Percentiles rank a stretch among this genome's conserved stretches.
Conservation (phyloP, 2,329 filamentous ascomycete genomes). For the Colletotrichum lentis region DNA sequence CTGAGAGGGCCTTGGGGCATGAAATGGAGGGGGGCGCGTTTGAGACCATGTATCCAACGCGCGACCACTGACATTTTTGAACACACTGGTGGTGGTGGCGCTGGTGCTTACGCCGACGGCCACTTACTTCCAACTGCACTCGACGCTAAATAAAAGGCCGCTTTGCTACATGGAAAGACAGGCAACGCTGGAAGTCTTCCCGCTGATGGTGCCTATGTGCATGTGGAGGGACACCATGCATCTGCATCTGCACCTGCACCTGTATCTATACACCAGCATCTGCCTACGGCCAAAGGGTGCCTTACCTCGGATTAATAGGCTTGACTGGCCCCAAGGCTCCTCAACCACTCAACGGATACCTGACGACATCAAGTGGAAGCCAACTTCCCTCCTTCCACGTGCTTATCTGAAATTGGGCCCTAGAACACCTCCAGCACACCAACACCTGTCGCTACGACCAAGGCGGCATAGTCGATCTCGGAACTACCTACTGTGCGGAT, state of each 20-base stretch:
- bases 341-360: background rate
- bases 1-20: constrained; percentile 5
- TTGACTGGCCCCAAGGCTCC: background rate
- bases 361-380: constrained; percentile 2
- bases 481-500: background rate
- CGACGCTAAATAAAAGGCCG: background rate
- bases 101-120: background rate
- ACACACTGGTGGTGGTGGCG: background rate
- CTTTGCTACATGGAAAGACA: background rate
- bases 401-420: constrained; percentile 13
- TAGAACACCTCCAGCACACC: constrained; percentile 9
- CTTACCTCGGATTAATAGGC: background rate
- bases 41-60: constrained; percentile 30
- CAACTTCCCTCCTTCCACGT: constrained; percentile 13
- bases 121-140: background rate
- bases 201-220: background rate
- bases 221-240: background rate
- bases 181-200: background rate
- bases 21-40: constrained; percentile 30
- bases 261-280: background rate
- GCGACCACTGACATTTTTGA: constrained; percentile 13
- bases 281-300: background rate
- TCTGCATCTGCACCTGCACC: background rate
- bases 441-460: constrained; percentile 6
- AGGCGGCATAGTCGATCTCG: background rate